A percentile compares a stretch with the other conserved stretches of the same genome.
phyloP scores from a whole-genome alignment of 768 basidiomycete species.

The Gloeostereum incarnatum region DNA sequence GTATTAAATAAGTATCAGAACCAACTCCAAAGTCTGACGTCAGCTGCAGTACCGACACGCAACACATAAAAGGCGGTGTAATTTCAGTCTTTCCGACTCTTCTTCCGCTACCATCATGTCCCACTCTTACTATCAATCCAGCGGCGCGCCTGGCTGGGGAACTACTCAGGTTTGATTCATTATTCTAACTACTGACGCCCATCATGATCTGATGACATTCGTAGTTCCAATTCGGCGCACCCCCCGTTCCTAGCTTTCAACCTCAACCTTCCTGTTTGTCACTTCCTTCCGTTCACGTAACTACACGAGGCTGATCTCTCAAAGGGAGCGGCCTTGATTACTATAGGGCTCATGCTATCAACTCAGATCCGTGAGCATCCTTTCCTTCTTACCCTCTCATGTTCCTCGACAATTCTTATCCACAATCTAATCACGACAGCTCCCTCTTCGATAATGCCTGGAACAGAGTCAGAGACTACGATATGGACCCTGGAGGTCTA shows the following conservation, averaged over 20 bases:
- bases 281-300: conserved; percentile 4
- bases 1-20: too few species aligned
- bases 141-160: conserved; percentile 36
- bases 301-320: conserved; percentile 10
- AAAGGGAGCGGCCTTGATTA: conserved; percentile 57
- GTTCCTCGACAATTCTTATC: conserved; percentile 3
- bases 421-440: conserved; percentile 20
- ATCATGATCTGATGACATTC: conserved; percentile 1
- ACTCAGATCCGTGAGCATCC: conserved; percentile 45
- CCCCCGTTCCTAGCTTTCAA: conserved; percentile 22
- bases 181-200: neutral
- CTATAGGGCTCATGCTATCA: conserved; percentile 52
- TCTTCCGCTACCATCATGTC: conserved; percentile 22
- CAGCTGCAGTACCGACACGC: too few species aligned
- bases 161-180: conserved; percentile 22
- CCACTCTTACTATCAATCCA: conserved; percentile 33
- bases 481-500: conserved; percentile 20
- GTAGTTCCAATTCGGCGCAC: conserved; percentile 22
- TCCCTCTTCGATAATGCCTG: conserved; percentile 48
- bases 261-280: conserved; percentile 47
- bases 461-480: conserved; percentile 34
- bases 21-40: too few species aligned
- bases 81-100: too few species aligned
- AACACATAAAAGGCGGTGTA: too few species aligned
- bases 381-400: conserved; percentile 27